phyloP scores from a whole-genome alignment of 2,329 filamentous ascomycete species.

The Trichophyton benhamiae region DNA sequence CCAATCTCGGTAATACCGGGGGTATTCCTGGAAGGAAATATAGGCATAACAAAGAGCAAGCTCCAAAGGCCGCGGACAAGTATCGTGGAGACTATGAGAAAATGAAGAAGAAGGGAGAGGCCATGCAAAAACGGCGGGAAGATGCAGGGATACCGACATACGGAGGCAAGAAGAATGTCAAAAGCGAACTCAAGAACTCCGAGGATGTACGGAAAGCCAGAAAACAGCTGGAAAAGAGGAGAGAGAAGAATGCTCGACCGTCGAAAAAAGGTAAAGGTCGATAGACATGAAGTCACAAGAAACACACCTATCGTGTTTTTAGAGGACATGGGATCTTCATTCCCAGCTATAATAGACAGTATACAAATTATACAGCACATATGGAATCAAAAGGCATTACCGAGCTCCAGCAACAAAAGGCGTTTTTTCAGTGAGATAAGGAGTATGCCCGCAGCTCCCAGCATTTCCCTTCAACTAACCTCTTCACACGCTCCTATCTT shows the following conservation, averaged over 20 bases:
- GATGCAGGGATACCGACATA: slow-evolving; percentile 16
- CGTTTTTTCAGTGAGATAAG: not conserved
- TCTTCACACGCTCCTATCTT: not conserved
- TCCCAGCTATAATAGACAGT: not conserved
- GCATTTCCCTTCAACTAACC: not conserved
- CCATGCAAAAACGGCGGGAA: slow-evolving; percentile 59
- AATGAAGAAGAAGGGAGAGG: slow-evolving; percentile 78
- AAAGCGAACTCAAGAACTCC: slow-evolving; percentile 66
- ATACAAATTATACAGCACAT: not conserved
- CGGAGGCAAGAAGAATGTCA: slow-evolving; percentile 45
- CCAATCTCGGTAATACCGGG: slow-evolving; percentile 21
- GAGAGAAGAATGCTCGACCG: slow-evolving; percentile 80
- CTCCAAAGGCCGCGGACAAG: slow-evolving; percentile 88
- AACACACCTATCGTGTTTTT: not conserved
- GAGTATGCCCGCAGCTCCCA: not conserved
- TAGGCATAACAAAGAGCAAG: slow-evolving; percentile 75
- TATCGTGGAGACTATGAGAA: slow-evolving; percentile 80
- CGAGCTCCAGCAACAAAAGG: not conserved
- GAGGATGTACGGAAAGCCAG: slow-evolving; percentile 78
- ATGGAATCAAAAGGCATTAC: not conserved
- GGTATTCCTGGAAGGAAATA: slow-evolving; percentile 47
- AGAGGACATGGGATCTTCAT: not conserved
- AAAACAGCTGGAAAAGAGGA: slow-evolving; percentile 60
- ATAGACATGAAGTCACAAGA: slow-evolving; percentile 1
- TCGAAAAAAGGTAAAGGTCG: slow-evolving; percentile 40